Evolutionary conservation across 805 yeast species (phyloP), one percentile per base, ranked within the genome.

Genomic region (Pichia ethanolica): DNA sequence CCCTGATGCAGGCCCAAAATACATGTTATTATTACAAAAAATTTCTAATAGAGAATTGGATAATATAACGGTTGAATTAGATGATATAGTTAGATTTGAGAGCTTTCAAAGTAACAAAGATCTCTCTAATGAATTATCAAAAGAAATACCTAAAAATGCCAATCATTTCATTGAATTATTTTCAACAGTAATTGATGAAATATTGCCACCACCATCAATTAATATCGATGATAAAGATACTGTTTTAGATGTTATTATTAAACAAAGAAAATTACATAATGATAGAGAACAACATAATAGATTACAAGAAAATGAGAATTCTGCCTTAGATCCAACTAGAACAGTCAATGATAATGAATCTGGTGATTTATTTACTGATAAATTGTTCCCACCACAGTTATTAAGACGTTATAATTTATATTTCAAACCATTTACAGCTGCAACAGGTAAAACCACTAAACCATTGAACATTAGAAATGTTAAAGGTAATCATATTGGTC

Each of bases 381-480:
- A 82, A 53, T 64, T 82, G 63, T 93, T 93, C 60, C 98, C 98
- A 5, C 74, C 96, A 2, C 82, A 81, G 56, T 75, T 93, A 50
- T 86, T 91, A 11, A 81, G 99, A 62, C 78, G 99, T 50, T 93
- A 90, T 70, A 77, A 78, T 56, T 65, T 93, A 38, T 93, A 91
- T 69, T 88, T 93, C 73, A 82, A 82, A 67, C 99, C 99, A 1
- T 71, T 83, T 51, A 71, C 84, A 2, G 51, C 53, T 44, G 64
- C 69, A 47, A 64, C 64, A 12, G 59, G 61, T 41, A 65, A 70
- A 51, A 56, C 68, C 35, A 62, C 70, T 37, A 82, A 82, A 58
- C 80, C 93, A 1, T 69, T 88, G 49, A 86, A 97, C 3, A 98
- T 93, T 6, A 81, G 99, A 66, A 90, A 89, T 56, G 83, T 93